Evolutionary conservation across 2,329 filamentous ascomycete species (phyloP), one percentile per base, ranked within the genome.

Genomic region (Tolypocladium tundrense): DNA sequence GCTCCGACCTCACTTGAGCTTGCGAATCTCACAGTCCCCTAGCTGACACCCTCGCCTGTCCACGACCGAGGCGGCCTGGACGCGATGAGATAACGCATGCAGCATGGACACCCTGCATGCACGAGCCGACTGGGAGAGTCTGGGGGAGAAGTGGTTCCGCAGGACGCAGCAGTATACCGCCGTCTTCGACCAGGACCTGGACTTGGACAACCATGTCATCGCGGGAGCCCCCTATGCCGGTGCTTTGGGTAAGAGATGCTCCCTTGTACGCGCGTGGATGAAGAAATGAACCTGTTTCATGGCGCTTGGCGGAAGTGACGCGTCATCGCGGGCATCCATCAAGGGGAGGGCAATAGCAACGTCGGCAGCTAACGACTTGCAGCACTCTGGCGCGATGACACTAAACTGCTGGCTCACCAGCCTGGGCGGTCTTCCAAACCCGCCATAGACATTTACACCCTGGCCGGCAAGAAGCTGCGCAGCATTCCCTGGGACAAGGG

Each of bases 71-170:
- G 9, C 39, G 4, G n/a, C 33, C 21, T n/a, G 37, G 52, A 24
- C 65, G 69, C 58, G 52, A 72, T 72, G 70, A 68, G 59, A 69
- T 70, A 68, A 62, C 62, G 58, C 58, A 61, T 55, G 56, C 58
- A 61, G 62, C 54, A 85, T 85, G 82, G 82, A 84, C 66, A 73
- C 76, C 63, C 75, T 80, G 68, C 80, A 83, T 73, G 81, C 92
- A 68, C 90, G 90, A 66, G 88, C 90, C 67, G 90, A 93, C 73
- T 99, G 94, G 94, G 91, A 96, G 79, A 88, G 85, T 73, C 85
- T 97, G 64, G 94, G 91, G 70, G 89, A 95, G 74, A 88, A 85
- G 68, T 97, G 95, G 80, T 99, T 97, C 77, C 90, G 93, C 72
- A 97, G 96, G 78, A 87, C 90, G 58, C 89, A 93, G 73, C 84